A percentile compares a stretch with the other conserved stretches of the same genome.
Evolutionary conservation across 2,329 filamentous ascomycete species (phyloP).

Genomic region (Pezizomycotina sp.): DNA sequence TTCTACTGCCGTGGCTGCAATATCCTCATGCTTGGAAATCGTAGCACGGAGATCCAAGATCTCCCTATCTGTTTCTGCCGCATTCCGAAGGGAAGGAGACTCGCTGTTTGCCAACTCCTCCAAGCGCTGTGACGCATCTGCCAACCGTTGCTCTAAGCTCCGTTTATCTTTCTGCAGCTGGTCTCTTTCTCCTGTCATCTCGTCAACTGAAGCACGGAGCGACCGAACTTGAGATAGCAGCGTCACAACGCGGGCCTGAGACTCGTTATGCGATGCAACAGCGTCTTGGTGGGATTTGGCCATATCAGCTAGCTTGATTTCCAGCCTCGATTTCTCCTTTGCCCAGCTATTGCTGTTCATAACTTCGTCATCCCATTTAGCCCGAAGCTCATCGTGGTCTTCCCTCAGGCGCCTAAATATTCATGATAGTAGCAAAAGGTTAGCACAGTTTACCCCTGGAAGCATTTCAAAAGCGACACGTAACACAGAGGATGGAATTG

Average conservation of each 20-base stretch:
- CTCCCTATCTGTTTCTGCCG: slow-evolving; percentile 74
- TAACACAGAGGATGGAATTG: slow-evolving; percentile 22
- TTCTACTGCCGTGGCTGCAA: slow-evolving; percentile 76
- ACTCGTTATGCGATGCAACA: slow-evolving; percentile 81
- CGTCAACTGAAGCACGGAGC: slow-evolving; percentile 69
- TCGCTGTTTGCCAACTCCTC: slow-evolving; percentile 77
- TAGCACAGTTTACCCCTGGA: background rate
- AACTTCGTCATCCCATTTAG: slow-evolving; percentile 96
- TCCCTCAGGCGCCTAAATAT: slow-evolving; percentile 57
- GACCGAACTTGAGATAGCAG: slow-evolving; percentile 77
- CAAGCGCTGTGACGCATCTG: slow-evolving; percentile 73
- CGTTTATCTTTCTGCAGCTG: slow-evolving; percentile 76
- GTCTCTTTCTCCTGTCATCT: slow-evolving; percentile 71
- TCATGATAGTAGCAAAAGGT: too few relatives aligned
- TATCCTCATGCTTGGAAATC: slow-evolving; percentile 83
- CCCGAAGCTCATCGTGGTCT: slow-evolving; percentile 83
- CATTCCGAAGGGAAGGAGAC: slow-evolving; percentile 74
- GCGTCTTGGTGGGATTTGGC: slow-evolving; percentile 87
- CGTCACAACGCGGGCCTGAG: slow-evolving; percentile 80
- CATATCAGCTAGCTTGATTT: slow-evolving; percentile 75
- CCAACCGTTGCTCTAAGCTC: slow-evolving; percentile 64
- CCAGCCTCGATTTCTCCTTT: slow-evolving; percentile 87
- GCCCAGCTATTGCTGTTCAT: slow-evolving; percentile 96
- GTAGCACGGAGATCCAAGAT: slow-evolving; percentile 75
- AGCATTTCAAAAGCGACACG: background rate